Evolutionary conservation across 2,329 filamentous ascomycete genomes (phyloP).

Genomic region (Claviceps sp.): DNA sequence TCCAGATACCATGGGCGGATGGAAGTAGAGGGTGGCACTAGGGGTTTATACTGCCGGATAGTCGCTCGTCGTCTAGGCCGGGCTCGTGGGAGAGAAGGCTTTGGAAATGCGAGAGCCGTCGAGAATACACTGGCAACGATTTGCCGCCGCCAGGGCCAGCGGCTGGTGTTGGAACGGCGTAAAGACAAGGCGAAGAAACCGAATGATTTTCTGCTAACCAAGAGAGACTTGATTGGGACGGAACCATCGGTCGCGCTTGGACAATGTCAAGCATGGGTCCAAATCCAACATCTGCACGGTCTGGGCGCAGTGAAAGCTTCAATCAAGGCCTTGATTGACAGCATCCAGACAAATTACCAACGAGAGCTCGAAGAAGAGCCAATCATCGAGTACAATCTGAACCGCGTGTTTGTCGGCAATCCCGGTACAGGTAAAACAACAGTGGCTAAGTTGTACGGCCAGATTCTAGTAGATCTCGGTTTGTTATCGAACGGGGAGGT

Average conservation of each 20-base stretch:
- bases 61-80: conserved; percentile 46
- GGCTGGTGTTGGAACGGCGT: conserved; percentile 33
- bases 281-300: conserved; percentile 45
- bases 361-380: conserved; percentile 50
- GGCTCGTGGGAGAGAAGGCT: conserved; percentile 50
- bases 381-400: conserved; percentile 45
- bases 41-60: conserved; percentile 52
- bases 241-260: conserved; percentile 42
- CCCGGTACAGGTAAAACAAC: conserved; percentile 69
- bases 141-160: conserved; percentile 5
- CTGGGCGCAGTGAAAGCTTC: conserved; percentile 48
- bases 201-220: conserved; percentile 46
- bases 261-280: conserved; percentile 40
- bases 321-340: conserved; percentile 44
- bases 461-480: conserved; percentile 54
- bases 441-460: conserved; percentile 58
- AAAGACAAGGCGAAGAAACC: conserved; percentile 31
- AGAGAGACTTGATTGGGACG: conserved; percentile 59
- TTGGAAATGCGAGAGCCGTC: conserved; percentile 58
- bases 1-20: conserved; percentile 41
- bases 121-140: conserved; percentile 48
- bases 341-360: conserved; percentile 48
- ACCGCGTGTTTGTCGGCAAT: conserved; percentile 55
- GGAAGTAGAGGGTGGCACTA: conserved; percentile 42
- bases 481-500: conserved; percentile 58